Evolutionary conservation across 2,329 filamentous ascomycete species (phyloP).

Genomic region (Macroventuria anomochaeta): DNA sequence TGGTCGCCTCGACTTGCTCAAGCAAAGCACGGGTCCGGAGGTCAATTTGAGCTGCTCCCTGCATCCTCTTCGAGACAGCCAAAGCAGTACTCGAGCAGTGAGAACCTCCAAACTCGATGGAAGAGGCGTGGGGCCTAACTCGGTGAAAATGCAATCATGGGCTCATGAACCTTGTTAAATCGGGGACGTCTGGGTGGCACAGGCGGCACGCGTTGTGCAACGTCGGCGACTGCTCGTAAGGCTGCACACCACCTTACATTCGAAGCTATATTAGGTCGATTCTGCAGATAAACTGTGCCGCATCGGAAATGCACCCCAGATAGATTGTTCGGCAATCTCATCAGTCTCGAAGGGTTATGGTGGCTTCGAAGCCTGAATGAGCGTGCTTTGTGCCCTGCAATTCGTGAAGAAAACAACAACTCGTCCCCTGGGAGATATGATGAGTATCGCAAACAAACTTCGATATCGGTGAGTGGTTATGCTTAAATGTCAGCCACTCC

Average conservation of each 20-base stretch:
- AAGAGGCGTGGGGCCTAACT: not conserved
- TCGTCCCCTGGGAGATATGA: no score
- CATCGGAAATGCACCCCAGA: not conserved
- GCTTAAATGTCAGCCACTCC: not conserved
- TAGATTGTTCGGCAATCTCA: not conserved
- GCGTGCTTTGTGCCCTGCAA: no score
- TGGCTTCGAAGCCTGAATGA: no score
- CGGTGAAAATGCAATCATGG: not conserved
- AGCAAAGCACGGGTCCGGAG: not conserved
- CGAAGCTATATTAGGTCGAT: no score
- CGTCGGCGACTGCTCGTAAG: constrained; percentile 8
- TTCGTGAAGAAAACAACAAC: no score
- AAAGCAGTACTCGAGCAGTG: not conserved
- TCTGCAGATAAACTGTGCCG: not conserved
- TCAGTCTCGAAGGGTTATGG: no score
- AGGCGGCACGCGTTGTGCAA: constrained; percentile 4
- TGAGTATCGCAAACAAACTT: no score
- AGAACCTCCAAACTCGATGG: not conserved
- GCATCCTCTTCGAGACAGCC: not conserved
- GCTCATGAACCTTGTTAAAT: constrained; percentile 2
- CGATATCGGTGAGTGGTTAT: not conserved
- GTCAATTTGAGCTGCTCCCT: not conserved
- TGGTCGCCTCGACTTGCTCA: not conserved
- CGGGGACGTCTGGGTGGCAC: constrained; percentile 9
- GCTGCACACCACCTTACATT: no score